Conservation (phyloP, 1,139 yeast genomes). For the Nakaseomyces uthaithaninus region DNA sequence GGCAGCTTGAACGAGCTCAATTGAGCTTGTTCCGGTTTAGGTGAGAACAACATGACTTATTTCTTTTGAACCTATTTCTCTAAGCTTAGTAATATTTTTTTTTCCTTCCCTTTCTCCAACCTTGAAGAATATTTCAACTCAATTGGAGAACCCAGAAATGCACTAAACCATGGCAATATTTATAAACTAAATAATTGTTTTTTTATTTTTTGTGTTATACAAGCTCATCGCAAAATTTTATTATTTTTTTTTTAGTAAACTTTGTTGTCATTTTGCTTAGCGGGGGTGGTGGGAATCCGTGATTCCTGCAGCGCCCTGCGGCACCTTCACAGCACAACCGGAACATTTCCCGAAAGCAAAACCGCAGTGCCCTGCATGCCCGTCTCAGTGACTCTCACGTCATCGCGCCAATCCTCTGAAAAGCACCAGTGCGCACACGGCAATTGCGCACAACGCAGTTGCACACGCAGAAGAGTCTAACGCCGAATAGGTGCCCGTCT, state of each 20-base stretch:
- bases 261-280: neutral
- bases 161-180: no score
- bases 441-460: no score
- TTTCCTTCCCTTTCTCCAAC: neutral
- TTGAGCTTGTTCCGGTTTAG: constrained; percentile 15
- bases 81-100: neutral
- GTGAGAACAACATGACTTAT: constrained; percentile 7
- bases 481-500: no score
- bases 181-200: neutral
- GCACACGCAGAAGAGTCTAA: no score
- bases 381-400: no score
- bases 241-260: neutral
- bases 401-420: no score
- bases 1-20: constrained; percentile 6
- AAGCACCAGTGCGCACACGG: no score
- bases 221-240: constrained; percentile 3
- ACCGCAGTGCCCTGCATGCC: no score
- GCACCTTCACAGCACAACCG: no score
- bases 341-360: no score
- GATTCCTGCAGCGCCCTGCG: neutral
- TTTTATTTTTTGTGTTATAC: neutral
- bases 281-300: no score
- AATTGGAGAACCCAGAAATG: no score
- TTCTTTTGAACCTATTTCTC: neutral
- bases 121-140: neutral